Evolutionary conservation across 352 stramenopile species (phyloP).

Genomic region (Stramenopiles sp.): DNA sequence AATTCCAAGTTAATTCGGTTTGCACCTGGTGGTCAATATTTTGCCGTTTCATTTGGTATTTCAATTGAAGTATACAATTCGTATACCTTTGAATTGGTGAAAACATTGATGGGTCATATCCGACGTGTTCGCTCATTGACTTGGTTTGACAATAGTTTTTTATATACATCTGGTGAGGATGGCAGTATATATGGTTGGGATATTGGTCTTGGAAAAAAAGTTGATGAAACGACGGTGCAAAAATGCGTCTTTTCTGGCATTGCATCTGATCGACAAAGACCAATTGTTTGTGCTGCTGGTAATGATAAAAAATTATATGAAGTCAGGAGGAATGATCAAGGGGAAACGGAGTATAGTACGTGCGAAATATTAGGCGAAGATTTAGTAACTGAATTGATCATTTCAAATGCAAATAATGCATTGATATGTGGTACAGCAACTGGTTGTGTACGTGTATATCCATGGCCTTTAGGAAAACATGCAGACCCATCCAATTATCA

Average conservation of each 20-base stretch:
- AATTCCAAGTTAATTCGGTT: conserved; percentile 36
- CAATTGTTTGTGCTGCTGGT: too few species aligned
- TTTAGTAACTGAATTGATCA: too few species aligned
- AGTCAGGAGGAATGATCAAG: too few species aligned
- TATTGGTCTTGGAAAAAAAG: too few species aligned
- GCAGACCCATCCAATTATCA: conserved; percentile 13
- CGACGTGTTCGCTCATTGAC: conserved; percentile 35
- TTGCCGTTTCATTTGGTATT: conserved; percentile 40
- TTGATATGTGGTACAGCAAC: conserved; percentile 38
- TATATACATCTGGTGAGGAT: conserved; percentile 49
- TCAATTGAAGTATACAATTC: conserved; percentile 36
- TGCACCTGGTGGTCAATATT: conserved; percentile 40
- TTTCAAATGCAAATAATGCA: too few species aligned
- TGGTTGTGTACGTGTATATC: conserved; percentile 37
- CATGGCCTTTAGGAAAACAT: conserved; percentile 33
- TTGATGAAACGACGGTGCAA: too few species aligned
- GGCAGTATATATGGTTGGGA: conserved; percentile 54
- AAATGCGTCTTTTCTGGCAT: too few species aligned
- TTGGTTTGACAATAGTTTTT: conserved; percentile 46
- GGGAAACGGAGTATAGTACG: too few species aligned
- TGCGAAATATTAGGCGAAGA: too few species aligned
- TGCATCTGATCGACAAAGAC: too few species aligned
- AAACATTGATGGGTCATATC: conserved; percentile 54
- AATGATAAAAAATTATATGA: too few species aligned
- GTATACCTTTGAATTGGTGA: conserved; percentile 38